Percentiles rank a stretch among this genome's conserved stretches.
phyloP scores from a whole-genome alignment of 2,329 filamentous ascomycete species.

The Aspergillus nomiae region DNA sequence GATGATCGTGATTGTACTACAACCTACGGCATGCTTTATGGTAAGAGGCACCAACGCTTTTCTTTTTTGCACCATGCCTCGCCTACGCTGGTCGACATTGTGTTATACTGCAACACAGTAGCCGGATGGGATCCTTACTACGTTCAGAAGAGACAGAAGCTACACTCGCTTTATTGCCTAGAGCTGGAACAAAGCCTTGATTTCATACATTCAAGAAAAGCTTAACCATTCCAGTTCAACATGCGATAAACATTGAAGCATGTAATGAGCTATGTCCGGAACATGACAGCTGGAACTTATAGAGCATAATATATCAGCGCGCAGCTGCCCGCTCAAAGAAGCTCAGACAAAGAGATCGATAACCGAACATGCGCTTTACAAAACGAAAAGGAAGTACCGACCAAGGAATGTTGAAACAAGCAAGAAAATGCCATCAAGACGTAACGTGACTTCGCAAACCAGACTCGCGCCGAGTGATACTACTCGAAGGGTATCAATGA shows the following conservation, averaged over 20 bases:
- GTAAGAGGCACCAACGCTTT: neutral
- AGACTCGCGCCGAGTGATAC: conserved; percentile 38
- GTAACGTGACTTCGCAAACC: conserved; percentile 39
- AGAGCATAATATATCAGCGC: conserved; percentile 4
- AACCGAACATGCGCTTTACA: conserved; percentile 7
- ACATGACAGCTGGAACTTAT: neutral
- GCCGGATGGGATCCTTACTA: neutral
- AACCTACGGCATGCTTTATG: neutral
- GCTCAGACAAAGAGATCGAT: conserved; percentile 2
- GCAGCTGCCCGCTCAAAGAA: conserved; percentile 8
- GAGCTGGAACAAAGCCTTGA: neutral
- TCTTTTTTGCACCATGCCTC: neutral
- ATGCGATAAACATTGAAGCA: conserved; percentile 6
- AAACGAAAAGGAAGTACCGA: conserved; percentile 1
- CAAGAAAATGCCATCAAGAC: conserved; percentile 39
- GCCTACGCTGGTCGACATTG: neutral
- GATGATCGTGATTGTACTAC: neutral
- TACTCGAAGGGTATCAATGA: conserved; percentile 46
- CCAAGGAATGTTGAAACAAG: conserved; percentile 13
- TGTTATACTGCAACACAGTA: neutral
- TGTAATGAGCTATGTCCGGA: neutral
- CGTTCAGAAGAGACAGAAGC: neutral
- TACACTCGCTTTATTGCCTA: neutral
- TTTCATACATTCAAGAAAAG: neutral
- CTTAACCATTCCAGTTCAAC: neutral